Evolutionary conservation across 768 basidiomycete genomes (phyloP).

Genomic region (Roridomyces roridus): DNA sequence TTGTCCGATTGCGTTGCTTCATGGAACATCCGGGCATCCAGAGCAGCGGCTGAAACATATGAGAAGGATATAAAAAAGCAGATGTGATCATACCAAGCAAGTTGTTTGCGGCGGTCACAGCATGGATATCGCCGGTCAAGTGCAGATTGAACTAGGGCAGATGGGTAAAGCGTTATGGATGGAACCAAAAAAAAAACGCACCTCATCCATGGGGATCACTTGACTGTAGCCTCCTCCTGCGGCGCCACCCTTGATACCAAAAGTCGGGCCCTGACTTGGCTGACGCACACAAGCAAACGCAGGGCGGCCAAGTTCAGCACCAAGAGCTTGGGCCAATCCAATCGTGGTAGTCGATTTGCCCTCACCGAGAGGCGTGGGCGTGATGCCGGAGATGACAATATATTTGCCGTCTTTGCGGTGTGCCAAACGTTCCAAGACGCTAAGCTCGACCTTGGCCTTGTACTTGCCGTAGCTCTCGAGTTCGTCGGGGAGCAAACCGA

Average conservation of each 20-base stretch:
- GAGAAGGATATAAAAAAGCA: neutral
- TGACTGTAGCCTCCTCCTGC: conserved; percentile 99
- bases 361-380: conserved; percentile 95
- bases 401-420: conserved; percentile 95
- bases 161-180: conserved; percentile 1
- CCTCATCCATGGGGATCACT: conserved; percentile 99
- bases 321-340: conserved; percentile 94
- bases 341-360: conserved; percentile 99
- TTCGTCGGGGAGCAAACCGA: conserved; percentile 86
- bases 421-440: conserved; percentile 80
- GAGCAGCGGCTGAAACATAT: conserved; percentile 75
- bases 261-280: conserved; percentile 98
- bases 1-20: conserved; percentile 96
- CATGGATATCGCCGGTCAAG: conserved; percentile 96
- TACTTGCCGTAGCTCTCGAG: conserved; percentile 94
- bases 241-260: conserved; percentile 99
- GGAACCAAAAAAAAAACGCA: conserved; percentile 35
- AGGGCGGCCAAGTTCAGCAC: conserved; percentile 90
- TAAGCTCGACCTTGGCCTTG: conserved; percentile 97
- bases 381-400: conserved; percentile 95
- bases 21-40: conserved; percentile 98
- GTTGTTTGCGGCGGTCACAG: conserved; percentile 97
- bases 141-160: conserved; percentile 86
- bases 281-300: conserved; percentile 97
- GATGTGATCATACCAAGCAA: conserved; percentile 66